These are phyloP conservation scores for Pugionium cornutum DNA, from an alignment of 345 rosid genomes.

Conservation along the genomic window DNA sequence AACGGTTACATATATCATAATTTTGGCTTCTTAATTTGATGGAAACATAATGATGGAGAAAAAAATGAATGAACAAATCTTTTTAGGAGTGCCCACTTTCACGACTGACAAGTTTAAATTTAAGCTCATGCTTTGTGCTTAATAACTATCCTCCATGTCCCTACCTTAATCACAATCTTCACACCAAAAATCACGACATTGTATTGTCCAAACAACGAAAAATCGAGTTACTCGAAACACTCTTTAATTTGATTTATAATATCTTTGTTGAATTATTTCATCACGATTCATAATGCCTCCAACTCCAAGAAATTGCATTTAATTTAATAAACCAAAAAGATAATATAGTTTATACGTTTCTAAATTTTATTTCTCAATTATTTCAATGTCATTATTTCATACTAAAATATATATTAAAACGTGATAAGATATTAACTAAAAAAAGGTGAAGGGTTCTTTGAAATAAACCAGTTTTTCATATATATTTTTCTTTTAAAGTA, in stretches of 20 bases:
- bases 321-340: slow-evolving; percentile 21
- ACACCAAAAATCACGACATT: not conserved
- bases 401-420: slow-evolving; percentile 19
- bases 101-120: slow-evolving; percentile 23
- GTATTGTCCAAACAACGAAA: no score
- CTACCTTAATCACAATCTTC: slow-evolving; percentile 30
- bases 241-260: slow-evolving; percentile 12
- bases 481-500: slow-evolving; percentile 24
- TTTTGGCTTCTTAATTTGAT: not conserved
- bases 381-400: slow-evolving; percentile 30
- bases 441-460: slow-evolving; percentile 22
- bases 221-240: slow-evolving; percentile 11
- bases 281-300: slow-evolving; percentile 21
- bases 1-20: slow-evolving; percentile 14
- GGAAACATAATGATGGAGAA: slow-evolving; percentile 33
- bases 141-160: slow-evolving; percentile 28
- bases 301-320: slow-evolving; percentile 10
- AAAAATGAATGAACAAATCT: slow-evolving; percentile 30
- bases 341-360: slow-evolving; percentile 30
- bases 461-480: slow-evolving; percentile 7
- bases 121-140: slow-evolving; percentile 42
- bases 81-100: slow-evolving; percentile 35
- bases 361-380: slow-evolving; percentile 35
- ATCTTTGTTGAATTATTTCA: not conserved
- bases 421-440: slow-evolving; percentile 28